These are phyloP conservation scores for Centrapalus pauciflorus DNA, from an alignment of 129 eudicot genomes.

Conservation along the genomic window DNA sequence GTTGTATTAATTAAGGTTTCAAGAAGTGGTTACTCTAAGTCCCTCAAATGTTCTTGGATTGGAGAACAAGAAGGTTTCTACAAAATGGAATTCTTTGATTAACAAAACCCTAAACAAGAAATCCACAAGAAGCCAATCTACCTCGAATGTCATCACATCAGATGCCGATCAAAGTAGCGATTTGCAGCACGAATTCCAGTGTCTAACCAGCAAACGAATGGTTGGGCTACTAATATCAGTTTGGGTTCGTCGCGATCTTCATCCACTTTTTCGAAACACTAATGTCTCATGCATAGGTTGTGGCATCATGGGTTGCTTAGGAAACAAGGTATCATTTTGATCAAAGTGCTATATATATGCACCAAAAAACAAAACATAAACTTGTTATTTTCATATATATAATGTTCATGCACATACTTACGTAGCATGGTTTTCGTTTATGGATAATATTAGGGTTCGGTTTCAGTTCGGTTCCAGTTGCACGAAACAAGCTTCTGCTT, in stretches of 20 bases:
- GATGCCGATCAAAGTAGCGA: slow-evolving; percentile 5
- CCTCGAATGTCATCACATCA: slow-evolving; percentile 8
- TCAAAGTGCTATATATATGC: neutral
- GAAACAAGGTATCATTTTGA: slow-evolving; percentile 57
- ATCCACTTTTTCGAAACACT: slow-evolving; percentile 35
- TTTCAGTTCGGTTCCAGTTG: slow-evolving; percentile 53
- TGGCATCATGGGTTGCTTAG: slow-evolving; percentile 83
- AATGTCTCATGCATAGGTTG: slow-evolving; percentile 75
- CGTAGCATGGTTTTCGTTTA: neutral
- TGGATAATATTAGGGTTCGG: slow-evolving; percentile 56
- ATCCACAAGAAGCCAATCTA: slow-evolving; percentile 1
- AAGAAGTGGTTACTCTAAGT: slow-evolving; percentile 75
- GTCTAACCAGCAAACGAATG: slow-evolving; percentile 66
- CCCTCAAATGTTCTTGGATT: slow-evolving; percentile 53
- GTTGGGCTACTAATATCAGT: slow-evolving; percentile 69
- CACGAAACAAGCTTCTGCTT: slow-evolving; percentile 74
- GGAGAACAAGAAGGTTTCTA: slow-evolving; percentile 43
- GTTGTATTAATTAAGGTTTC: slow-evolving; percentile 46
- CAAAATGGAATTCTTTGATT: slow-evolving; percentile 59
- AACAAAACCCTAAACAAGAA: slow-evolving; percentile 39
- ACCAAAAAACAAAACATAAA: too few species aligned
- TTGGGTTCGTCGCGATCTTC: slow-evolving; percentile 70
- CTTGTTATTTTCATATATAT: neutral
- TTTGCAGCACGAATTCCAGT: slow-evolving; percentile 30
- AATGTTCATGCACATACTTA: neutral